Evolutionary conservation across 2,329 filamentous ascomycete species (phyloP).

Genomic region (Ophiocordyceps australis): DNA sequence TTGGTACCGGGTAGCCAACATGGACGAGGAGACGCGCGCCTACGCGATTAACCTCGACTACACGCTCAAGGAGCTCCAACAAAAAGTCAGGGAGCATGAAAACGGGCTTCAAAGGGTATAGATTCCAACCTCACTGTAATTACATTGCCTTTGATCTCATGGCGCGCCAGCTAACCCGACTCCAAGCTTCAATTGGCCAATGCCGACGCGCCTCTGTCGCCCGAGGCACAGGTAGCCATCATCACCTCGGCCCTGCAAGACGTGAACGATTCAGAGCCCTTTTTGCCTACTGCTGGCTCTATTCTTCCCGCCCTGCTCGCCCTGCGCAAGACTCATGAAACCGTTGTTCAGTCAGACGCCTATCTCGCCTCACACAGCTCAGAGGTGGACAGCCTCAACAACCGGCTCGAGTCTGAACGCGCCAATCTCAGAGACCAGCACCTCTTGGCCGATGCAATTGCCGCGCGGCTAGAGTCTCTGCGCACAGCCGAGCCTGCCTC

Average conservation of each 20-base stretch:
- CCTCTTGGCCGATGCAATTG: conserved; percentile 31
- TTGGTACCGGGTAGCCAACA: too few species aligned
- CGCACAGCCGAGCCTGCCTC: conserved; percentile 34
- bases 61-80: conserved; percentile 49
- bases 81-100: conserved; percentile 34
- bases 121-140: too few species aligned
- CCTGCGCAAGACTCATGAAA: conserved; percentile 45
- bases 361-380: conserved; percentile 30
- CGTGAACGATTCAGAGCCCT: conserved; percentile 41
- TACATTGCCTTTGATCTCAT: too few species aligned
- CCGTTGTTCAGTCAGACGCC: conserved; percentile 43
- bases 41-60: conserved; percentile 38
- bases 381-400: conserved; percentile 22
- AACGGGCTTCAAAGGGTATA: conserved; percentile 28
- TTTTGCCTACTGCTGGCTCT: conserved; percentile 48
- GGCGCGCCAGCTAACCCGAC: too few species aligned
- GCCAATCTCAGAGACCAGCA: conserved; percentile 34
- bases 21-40: conserved; percentile 10
- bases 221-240: conserved; percentile 15
- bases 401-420: conserved; percentile 30
- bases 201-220: conserved; percentile 8
- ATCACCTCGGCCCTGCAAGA: conserved; percentile 49
- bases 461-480: conserved; percentile 39
- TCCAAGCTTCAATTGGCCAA: too few species aligned
- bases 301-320: conserved; percentile 55